A percentile compares a stretch with the other conserved stretches of the same genome.
Evolutionary conservation across 2,329 filamentous ascomycete species (phyloP).

Genomic region (Xylariaceae sp.): DNA sequence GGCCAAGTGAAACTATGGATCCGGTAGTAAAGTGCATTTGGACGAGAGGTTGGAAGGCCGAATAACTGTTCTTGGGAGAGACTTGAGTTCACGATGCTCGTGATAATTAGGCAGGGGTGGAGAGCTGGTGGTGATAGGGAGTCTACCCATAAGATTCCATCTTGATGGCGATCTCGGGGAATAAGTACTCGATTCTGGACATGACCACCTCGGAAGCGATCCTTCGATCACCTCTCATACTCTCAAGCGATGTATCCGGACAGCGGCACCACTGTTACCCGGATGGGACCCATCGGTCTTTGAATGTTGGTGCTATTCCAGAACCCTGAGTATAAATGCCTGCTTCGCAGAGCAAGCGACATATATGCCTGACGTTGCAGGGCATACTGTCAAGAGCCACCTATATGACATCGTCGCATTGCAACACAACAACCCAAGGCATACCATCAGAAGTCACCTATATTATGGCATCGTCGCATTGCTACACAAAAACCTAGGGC

Average conservation of each 20-base stretch:
- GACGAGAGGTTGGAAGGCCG: neutral
- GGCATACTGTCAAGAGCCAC: neutral
- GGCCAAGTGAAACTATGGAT: constrained; percentile 10
- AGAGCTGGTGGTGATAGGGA: too few species aligned
- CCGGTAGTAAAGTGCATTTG: constrained; percentile 19
- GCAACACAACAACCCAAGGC: too few species aligned
- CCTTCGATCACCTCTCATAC: constrained; percentile 5
- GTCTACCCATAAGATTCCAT: too few species aligned
- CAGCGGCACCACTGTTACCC: neutral
- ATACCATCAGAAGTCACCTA: neutral
- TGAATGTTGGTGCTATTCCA: constrained; percentile 7
- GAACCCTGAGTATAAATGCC: neutral
- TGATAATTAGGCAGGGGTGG: too few species aligned
- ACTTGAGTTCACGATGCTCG: constrained; percentile 3
- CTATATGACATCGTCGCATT: neutral
- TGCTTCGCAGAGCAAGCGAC: neutral
- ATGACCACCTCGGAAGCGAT: neutral
- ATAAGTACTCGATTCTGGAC: constrained; percentile 8
- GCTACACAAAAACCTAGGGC: neutral
- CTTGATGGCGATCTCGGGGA: constrained; percentile 9
- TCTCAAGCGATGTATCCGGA: neutral
- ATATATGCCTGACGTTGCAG: neutral
- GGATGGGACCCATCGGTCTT: constrained; percentile 1
- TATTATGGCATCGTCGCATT: neutral
- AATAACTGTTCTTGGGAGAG: neutral